Evolutionary conservation across 441 rosid species (phyloP), one percentile per base, ranked within the genome.

Genomic region (Aleurites moluccanus): DNA sequence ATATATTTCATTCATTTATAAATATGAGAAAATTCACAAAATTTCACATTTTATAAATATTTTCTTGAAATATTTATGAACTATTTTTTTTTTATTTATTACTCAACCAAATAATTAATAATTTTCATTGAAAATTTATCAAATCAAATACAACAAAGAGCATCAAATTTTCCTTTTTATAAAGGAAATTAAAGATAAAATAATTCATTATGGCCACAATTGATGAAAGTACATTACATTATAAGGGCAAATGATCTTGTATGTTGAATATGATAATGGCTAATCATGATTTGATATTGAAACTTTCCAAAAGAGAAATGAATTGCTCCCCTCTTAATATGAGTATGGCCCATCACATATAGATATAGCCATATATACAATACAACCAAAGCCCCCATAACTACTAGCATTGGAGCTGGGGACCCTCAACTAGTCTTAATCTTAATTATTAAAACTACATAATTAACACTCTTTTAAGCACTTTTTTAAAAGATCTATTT

Each of bases 371-470:
- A 45, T 8, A 21, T 2, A 11, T 33, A 1, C 8, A 60, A 38
- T 38, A 38, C 7, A 38, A 11, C 67, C 49, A 20, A 49, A 76
- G 56, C 33, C 69, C 72, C 67, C 45, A 70, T 75, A 25, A 47
- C 44, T 50, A 64, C 45, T 40, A 23, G 50, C 69, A 61, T 20
- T 55, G 63, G 15, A 21, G 38, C 44, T 60, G 40, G 64, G 80
- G 84, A 45, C 55, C 80, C 79, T 57, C 63, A 33, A 44, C 47
- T 33, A 61, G 78, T 80, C 81, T 47, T 52, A 62, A 75, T 73
- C 78, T 69, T 70, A 56, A 78, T 80, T 68, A 76, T 74, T 64
- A 50, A 45, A 75, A 65, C 64, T 81, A 66, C 61, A 78, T 28
- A 70, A 21, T 38, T 38, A 20, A 50, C 25, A 52, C 50, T 38